Evolutionary conservation across 345 rosid genomes (phyloP).

Genomic region (Draba incana): DNA sequence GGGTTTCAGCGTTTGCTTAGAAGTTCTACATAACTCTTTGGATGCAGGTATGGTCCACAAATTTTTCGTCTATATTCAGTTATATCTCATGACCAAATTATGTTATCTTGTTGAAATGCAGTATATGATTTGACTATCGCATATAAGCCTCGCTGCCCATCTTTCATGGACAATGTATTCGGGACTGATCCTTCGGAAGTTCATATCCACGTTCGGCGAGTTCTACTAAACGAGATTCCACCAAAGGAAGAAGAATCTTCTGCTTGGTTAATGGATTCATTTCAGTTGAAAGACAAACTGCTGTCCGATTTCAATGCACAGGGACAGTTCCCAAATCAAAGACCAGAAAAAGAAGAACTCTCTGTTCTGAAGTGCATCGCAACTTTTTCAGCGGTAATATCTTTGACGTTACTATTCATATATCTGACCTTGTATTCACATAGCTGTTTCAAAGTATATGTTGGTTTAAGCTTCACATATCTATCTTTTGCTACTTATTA

Average conservation of each 20-base stretch:
- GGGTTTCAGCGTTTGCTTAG: conserved; percentile 72
- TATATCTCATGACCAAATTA: background rate
- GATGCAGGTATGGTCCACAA: conserved; percentile 65
- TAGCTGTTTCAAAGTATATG: conserved; percentile 59
- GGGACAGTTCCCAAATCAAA: conserved; percentile 61
- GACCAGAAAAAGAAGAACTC: conserved; percentile 54
- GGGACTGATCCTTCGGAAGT: conserved; percentile 86
- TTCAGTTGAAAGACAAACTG: conserved; percentile 63
- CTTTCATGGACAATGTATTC: conserved; percentile 78
- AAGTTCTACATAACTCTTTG: conserved; percentile 56
- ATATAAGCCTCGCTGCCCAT: conserved; percentile 68
- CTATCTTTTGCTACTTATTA: conserved; percentile 56
- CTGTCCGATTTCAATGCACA: conserved; percentile 59
- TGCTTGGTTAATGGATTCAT: conserved; percentile 63
- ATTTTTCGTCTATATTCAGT: background rate
- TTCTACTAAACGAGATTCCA: conserved; percentile 54
- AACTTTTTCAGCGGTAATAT: conserved; percentile 51
- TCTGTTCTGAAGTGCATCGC: conserved; percentile 54
- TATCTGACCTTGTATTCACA: conserved; percentile 64
- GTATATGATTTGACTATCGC: conserved; percentile 80
- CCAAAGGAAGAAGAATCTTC: conserved; percentile 50
- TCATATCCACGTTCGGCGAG: conserved; percentile 70
- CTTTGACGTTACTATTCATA: conserved; percentile 55
- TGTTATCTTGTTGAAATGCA: conserved; percentile 45
- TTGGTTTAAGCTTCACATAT: conserved; percentile 56